phyloP scores from a whole-genome alignment of 768 basidiomycete genomes.

The Tubosaeta sp. region DNA sequence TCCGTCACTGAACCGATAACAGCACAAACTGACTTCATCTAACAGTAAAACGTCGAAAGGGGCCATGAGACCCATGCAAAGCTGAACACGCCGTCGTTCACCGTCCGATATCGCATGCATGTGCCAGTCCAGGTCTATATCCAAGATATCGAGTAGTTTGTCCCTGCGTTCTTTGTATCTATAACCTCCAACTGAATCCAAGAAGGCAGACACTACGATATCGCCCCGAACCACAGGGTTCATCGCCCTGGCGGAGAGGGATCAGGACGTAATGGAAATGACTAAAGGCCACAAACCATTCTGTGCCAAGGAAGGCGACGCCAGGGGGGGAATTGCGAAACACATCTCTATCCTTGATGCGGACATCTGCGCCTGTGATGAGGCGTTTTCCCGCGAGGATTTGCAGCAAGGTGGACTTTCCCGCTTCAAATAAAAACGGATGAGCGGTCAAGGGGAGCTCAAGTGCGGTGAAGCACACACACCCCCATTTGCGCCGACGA shows the following conservation, averaged over 20 bases:
- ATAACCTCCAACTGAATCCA: slow-evolving; percentile 98
- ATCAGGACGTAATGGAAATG: neutral
- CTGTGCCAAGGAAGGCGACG: slow-evolving; percentile 87
- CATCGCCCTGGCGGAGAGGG: slow-evolving; percentile 67
- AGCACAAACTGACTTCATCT: slow-evolving; percentile 65
- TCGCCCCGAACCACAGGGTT: slow-evolving; percentile 95
- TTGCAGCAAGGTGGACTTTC: slow-evolving; percentile 94
- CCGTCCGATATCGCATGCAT: slow-evolving; percentile 97
- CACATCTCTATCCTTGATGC: slow-evolving; percentile 79
- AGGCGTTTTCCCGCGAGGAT: slow-evolving; percentile 90
- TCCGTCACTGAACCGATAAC: neutral
- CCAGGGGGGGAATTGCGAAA: slow-evolving; percentile 83
- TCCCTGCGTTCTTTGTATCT: slow-evolving; percentile 88
- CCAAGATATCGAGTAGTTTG: slow-evolving; percentile 80
- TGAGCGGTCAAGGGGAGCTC: neutral
- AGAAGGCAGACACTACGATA: slow-evolving; percentile 86
- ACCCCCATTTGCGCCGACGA: slow-evolving; percentile 96
- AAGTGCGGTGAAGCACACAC: slow-evolving; percentile 20
- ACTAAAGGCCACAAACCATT: slow-evolving; percentile 58
- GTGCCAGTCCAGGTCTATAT: slow-evolving; percentile 94
- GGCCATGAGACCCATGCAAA: slow-evolving; percentile 93
- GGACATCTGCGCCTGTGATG: slow-evolving; percentile 58
- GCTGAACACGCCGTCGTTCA: slow-evolving; percentile 88
- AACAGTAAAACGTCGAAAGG: slow-evolving; percentile 91
- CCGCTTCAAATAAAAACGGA: slow-evolving; percentile 44